These are phyloP conservation scores for Penicillium brevicompactum DNA, from an alignment of 2,329 filamentous ascomycete species.

Conservation along the genomic window DNA sequence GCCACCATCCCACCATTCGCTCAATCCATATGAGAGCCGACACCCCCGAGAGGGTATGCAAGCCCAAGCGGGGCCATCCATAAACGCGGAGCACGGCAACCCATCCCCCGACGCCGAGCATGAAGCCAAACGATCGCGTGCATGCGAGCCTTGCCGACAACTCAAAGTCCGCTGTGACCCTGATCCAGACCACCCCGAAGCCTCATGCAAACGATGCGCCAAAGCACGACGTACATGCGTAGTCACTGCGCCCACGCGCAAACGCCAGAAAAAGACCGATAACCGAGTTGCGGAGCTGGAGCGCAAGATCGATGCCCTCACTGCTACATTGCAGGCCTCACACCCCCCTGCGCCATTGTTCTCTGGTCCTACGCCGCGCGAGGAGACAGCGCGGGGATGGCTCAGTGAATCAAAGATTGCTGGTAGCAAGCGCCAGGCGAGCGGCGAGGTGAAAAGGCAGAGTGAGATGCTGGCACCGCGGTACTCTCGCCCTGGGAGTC, in stretches of 20 bases:
- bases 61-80: neutral
- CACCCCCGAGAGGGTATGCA: neutral
- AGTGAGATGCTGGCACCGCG: conserved; percentile 21
- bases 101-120: conserved; percentile 14
- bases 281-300: conserved; percentile 86
- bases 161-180: conserved; percentile 86
- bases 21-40: conserved; percentile 9
- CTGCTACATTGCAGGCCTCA: conserved; percentile 71
- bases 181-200: conserved; percentile 63
- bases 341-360: conserved; percentile 28
- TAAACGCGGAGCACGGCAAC: conserved; percentile 3
- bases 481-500: conserved; percentile 24
- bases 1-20: conserved; percentile 26
- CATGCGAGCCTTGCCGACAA: conserved; percentile 74
- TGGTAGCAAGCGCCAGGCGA: conserved; percentile 35
- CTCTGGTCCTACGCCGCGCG: conserved; percentile 30
- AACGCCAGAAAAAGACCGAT: conserved; percentile 90
- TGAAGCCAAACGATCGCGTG: conserved; percentile 68
- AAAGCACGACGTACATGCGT: conserved; percentile 79
- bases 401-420: conserved; percentile 19
- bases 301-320: conserved; percentile 88
- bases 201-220: conserved; percentile 72
- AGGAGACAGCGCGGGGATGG: conserved; percentile 39
- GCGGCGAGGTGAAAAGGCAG: conserved; percentile 31
- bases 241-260: conserved; percentile 73